Evolutionary conservation across 1,284 basidiomycete species (phyloP).

Genomic region (Fomitopsis schrenkii): DNA sequence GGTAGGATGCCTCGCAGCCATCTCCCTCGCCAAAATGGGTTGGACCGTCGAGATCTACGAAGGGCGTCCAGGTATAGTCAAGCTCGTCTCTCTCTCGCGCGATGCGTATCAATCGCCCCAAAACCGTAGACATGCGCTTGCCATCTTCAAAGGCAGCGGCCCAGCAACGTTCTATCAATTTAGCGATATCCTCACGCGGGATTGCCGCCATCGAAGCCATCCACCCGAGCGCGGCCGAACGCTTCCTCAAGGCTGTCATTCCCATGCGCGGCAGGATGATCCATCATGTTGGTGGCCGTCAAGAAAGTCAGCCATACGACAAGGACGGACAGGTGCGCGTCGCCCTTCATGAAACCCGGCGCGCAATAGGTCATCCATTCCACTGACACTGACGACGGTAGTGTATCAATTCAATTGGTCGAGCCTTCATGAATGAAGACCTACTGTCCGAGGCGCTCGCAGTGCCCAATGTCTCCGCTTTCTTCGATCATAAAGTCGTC

Average conservation of each 20-base stretch:
- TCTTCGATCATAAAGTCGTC: conserved; percentile 80
- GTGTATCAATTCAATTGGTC: conserved; percentile 93
- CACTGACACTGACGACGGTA: conserved; percentile 28
- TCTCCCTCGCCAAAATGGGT: conserved; percentile 83
- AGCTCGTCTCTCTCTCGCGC: conserved; percentile 13
- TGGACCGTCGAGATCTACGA: conserved; percentile 93
- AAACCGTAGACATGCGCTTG: conserved; percentile 59
- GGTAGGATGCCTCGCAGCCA: conserved; percentile 89
- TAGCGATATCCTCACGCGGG: conserved; percentile 93
- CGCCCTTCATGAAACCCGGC: conserved; percentile 13
- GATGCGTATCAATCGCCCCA: conserved; percentile 10
- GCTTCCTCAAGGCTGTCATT: conserved; percentile 79
- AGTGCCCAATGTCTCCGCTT: conserved; percentile 61
- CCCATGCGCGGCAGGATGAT: conserved; percentile 98
- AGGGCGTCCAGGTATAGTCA: conserved; percentile 67
- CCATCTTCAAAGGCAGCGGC: conserved; percentile 58
- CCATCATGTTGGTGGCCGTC: conserved; percentile 69
- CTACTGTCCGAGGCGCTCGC: conserved; percentile 71
- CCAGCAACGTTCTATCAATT: conserved; percentile 88
- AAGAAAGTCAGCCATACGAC: conserved; percentile 85
- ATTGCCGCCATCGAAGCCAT: conserved; percentile 83
- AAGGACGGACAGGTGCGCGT: conserved; percentile 74
- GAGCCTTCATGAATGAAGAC: conserved; percentile 82
- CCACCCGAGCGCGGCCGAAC: conserved; percentile 68
- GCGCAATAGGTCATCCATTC: conserved; percentile 15